These are phyloP conservation scores for Candida schatavii DNA, from an alignment of 805 yeast genomes.

Conservation along the genomic window DNA sequence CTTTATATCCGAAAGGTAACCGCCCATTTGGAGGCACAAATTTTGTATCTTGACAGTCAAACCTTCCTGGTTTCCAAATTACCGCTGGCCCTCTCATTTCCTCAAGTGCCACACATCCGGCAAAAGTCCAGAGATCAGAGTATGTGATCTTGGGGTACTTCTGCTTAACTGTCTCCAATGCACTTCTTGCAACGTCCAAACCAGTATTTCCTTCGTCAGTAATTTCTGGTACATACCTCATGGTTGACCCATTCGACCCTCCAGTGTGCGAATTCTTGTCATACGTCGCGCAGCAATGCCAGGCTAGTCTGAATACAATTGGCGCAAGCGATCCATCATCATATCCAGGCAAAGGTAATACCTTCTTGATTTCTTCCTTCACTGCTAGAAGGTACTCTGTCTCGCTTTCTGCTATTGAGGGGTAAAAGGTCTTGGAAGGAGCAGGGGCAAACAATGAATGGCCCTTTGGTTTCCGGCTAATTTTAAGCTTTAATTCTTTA, in stretches of 20 bases:
- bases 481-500: constrained; percentile 6
- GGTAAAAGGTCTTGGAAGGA: not conserved
- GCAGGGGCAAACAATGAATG: not conserved
- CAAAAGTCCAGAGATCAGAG: constrained; percentile 71
- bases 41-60: constrained; percentile 27
- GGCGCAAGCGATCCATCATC: constrained; percentile 79
- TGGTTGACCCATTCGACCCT: constrained; percentile 65
- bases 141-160: constrained; percentile 60
- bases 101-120: constrained; percentile 65
- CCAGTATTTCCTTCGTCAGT: constrained; percentile 52
- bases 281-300: constrained; percentile 88
- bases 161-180: constrained; percentile 51
- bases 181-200: constrained; percentile 52
- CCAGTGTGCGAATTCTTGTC: constrained; percentile 53
- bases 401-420: constrained; percentile 13
- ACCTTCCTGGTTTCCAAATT: constrained; percentile 54
- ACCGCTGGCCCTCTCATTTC: constrained; percentile 63
- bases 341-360: constrained; percentile 37
- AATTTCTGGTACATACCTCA: constrained; percentile 46
- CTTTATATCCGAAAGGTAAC: constrained; percentile 49
- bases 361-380: constrained; percentile 31
- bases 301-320: constrained; percentile 71
- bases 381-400: constrained; percentile 16
- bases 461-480: constrained; percentile 6
- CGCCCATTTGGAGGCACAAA: constrained; percentile 47